A percentile compares a stretch with the other conserved stretches of the same genome.
phyloP scores from a whole-genome alignment of 2,329 filamentous ascomycete genomes.

The Coniochaeta ligniaria region DNA sequence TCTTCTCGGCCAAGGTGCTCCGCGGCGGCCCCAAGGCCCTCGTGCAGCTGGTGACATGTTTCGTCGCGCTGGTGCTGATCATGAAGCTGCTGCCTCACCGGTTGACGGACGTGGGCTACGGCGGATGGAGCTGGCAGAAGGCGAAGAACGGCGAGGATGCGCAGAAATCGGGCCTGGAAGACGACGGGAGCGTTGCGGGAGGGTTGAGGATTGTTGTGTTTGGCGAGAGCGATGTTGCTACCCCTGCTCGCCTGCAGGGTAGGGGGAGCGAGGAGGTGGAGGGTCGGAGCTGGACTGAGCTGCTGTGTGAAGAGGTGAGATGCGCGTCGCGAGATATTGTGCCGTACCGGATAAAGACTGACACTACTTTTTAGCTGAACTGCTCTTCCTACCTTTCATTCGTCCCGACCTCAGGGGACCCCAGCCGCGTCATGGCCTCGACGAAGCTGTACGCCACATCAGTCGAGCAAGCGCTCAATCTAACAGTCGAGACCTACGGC shows the following conservation, averaged over 20 bases:
- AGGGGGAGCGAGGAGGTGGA: conserved; percentile 9
- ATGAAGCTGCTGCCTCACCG: conserved; percentile 12
- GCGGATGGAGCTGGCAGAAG: conserved; percentile 9
- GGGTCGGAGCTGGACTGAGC: conserved; percentile 45
- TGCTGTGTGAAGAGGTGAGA: conserved; percentile 39
- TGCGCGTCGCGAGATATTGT: background rate
- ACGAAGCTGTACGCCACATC: conserved; percentile 47
- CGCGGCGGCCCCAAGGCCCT: conserved; percentile 20
- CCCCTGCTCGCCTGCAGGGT: conserved; percentile 19
- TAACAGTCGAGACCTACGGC: conserved; percentile 20
- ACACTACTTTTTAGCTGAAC: conserved; percentile 27
- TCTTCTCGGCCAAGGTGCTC: conserved; percentile 19
- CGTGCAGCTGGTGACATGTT: conserved; percentile 15
- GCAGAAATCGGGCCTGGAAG: conserved; percentile 2
- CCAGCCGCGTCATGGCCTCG: conserved; percentile 45
- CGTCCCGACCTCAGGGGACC: conserved; percentile 28
- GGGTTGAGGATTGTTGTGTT: conserved; percentile 44
- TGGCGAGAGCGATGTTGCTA: conserved; percentile 40
- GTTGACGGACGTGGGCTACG: conserved; percentile 9
- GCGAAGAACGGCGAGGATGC: conserved; percentile 1
- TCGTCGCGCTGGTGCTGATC: conserved; percentile 12
- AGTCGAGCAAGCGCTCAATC: conserved; percentile 23
- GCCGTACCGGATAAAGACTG: background rate
- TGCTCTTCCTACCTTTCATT: conserved; percentile 40
- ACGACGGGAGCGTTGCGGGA: conserved; percentile 12